Percentiles rank a stretch among this genome's conserved stretches.
phyloP scores from a whole-genome alignment of 495 filamentous ascomycete species.

The Tuber borchii region DNA sequence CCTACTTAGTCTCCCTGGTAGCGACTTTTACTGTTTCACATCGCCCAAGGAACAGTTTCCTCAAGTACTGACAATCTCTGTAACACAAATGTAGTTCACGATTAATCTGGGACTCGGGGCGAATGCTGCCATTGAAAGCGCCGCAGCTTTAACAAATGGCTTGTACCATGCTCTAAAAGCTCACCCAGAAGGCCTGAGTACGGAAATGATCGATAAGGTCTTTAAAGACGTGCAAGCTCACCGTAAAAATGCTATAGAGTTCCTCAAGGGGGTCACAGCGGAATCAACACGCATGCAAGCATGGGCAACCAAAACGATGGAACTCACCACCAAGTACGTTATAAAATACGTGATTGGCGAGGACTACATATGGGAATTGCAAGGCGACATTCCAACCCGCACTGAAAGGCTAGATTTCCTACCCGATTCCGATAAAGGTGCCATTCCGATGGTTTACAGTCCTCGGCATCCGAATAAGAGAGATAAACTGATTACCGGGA shows the following conservation, averaged over 20 bases:
- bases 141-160: conserved; percentile 46
- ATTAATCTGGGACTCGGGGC: conserved; percentile 45
- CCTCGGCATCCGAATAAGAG: neutral
- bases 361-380: neutral
- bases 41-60: neutral
- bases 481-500: neutral
- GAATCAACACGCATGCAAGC: conserved; percentile 15
- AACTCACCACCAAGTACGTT: neutral
- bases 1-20: too few relatives aligned
- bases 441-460: neutral
- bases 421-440: neutral
- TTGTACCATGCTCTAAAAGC: conserved; percentile 31
- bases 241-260: conserved; percentile 1
- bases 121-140: conserved; percentile 46
- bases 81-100: conserved; percentile 30
- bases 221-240: neutral
- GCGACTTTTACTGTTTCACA: too few relatives aligned
- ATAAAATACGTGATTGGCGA: neutral
- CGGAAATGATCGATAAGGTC: conserved; percentile 11
- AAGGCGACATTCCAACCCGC: neutral
- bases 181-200: neutral
- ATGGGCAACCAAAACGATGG: conserved; percentile 7
- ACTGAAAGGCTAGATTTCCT: neutral
- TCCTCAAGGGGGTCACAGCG: neutral
- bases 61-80: neutral